phyloP scores from a whole-genome alignment of 768 basidiomycete species.

The Fomitopsis serialis region DNA sequence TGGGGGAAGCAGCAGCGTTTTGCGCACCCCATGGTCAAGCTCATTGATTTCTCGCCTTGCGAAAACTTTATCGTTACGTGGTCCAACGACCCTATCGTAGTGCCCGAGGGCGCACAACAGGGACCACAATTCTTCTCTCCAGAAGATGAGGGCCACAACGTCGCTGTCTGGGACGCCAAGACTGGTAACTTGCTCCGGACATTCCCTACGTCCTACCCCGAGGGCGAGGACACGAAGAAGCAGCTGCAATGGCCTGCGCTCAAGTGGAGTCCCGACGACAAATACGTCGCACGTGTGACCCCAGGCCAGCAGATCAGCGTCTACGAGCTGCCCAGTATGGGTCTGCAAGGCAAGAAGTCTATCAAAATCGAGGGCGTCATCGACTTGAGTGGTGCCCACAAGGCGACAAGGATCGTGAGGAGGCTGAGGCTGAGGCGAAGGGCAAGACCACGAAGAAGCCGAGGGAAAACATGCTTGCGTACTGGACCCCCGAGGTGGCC shows the following conservation, averaged over 20 bases:
- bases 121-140: constrained; percentile 84
- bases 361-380: constrained; percentile 96
- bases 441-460: constrained; percentile 46
- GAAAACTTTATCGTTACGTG: constrained; percentile 97
- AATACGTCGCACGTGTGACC: constrained; percentile 85
- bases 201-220: constrained; percentile 64
- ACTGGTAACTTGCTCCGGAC: constrained; percentile 89
- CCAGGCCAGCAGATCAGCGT: constrained; percentile 93
- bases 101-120: constrained; percentile 74
- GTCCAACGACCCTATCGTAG: constrained; percentile 90
- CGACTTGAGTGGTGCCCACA: constrained; percentile 99
- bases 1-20: constrained; percentile 89
- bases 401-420: constrained; percentile 83
- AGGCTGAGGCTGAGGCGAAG: constrained; percentile 44
- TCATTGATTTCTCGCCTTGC: constrained; percentile 96
- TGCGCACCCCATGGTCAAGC: constrained; percentile 90
- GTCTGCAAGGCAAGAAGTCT: constrained; percentile 91
- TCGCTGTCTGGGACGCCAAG: constrained; percentile 99
- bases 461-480: constrained; percentile 90
- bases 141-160: constrained; percentile 93
- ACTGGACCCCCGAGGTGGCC: constrained; percentile 95
- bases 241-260: constrained; percentile 92
- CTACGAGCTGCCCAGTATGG: constrained; percentile 93
- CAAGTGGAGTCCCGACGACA: constrained; percentile 97
- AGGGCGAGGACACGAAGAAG: constrained; percentile 63